Base-by-base conservation (phyloP, 306 rosid genomes). In the Lagenaria siceraria region DNA sequence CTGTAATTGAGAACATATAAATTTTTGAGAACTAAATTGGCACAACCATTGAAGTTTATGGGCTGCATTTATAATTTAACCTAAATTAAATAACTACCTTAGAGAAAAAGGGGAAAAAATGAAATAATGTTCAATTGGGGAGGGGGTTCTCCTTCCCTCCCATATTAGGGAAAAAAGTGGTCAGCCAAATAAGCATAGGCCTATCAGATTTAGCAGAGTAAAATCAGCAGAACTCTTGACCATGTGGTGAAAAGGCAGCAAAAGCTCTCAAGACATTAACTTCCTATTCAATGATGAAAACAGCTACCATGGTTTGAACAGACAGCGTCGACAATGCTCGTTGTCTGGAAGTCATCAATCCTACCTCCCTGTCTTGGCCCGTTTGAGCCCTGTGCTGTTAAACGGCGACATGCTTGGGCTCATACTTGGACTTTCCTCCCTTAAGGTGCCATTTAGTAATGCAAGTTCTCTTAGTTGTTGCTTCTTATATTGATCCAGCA, bases 351-450 rank as follows among this genome's bases (percentile, higher is more conserved):
- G 31, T 29, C 25, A 19, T 18, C 5, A 18, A 10, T 51, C 60
- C 56, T 52, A 52, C 86, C 91, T 87, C 84, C 96, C 96, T 21
- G 95, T 93, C 87, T 93, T 93, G 78, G 98, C 95, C 61, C 98
- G 90, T 80, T 93, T 93, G 89, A 93, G 89, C 75, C 96, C 96
- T 40, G 91, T 85, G 72, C 84, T 88, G 89, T 89, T 90, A 77
- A 93, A 93, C 17, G 98, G 96, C 1, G 96, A 93, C 98, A 93
- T 86, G 83, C 92, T 90, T 3, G 98, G 97, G 82, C 97, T 91
- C 96, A 93, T 93, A 77, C 98, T 90, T 1, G 94, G 98, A 81
- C 98, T 93, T 86, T 89, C 98, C 76, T 93, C 98, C 88, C 98
- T 89, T 78, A 93, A 80, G 59, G 98, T 93, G 48, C 98, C 98